Base-by-base conservation (phyloP, 1,139 yeast genomes). In the Hemisphaericaspora lyxosophila region DNA sequence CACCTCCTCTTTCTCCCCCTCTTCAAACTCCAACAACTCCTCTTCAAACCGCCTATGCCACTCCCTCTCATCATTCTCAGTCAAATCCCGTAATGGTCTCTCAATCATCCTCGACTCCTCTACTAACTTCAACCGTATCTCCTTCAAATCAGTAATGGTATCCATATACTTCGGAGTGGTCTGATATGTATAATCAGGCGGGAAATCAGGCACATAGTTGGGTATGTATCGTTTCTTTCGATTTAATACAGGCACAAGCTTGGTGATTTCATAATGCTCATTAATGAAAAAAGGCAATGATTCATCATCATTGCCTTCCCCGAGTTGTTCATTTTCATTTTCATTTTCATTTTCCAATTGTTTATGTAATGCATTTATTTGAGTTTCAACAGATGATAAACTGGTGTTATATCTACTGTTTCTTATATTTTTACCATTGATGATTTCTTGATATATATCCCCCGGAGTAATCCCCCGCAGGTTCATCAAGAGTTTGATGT, bases 141-240 rank as follows among this genome's bases (percentile, higher is more conserved):
- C 68, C 45, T 84, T 78, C 49, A 90, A 87, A 54, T 87, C 94
- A 0, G 82, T 75, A n/a, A 82, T 62, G 14, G 83, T 69, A 22
- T 78, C 68, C 45, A 80, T 72, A 55, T 70, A 87, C 44, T 74
- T 72, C 0, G 95, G 84, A 0, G 96, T 85, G 37, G 79, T 74
- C 59, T 79, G 81, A 55, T 84, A 90, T 0, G 97, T 90, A 59
- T 89, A 94, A 52, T 87, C 96, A 0, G 97, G 96, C 1, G 97
- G 97, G 26, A 89, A 70, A 16, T 80, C 81, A 0, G 97, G 97
- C 52, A 90, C 65, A 80, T 88, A 88, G 4, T 64, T 52, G 0
- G 95, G 95, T 4, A 86, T 73, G 48, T 80, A 78, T 2, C 57
- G 53, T n/a, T 80, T 80, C 28, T 69, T 60, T 15, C 60, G 53